A percentile compares a stretch with the other conserved stretches of the same genome.
phyloP scores from a whole-genome alignment of 257 asterid genomes.

The Catharanthus roseus region DNA sequence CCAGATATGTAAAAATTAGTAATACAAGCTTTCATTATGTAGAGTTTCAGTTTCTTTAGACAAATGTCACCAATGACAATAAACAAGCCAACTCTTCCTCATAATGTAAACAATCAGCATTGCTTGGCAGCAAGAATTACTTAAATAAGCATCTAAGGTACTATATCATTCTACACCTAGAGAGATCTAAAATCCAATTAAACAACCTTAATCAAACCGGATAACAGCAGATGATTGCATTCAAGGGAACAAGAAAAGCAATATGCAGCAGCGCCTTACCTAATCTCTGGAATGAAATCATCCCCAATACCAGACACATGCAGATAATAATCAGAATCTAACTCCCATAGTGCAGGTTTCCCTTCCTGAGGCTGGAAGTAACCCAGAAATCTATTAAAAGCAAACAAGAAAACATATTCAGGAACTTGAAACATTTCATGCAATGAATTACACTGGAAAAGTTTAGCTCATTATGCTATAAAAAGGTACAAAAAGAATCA shows the following conservation, averaged over 20 bases:
- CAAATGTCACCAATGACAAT: background rate
- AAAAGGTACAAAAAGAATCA: background rate
- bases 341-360: conserved; percentile 96
- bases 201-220: background rate
- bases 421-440: conserved; percentile 14
- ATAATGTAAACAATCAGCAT: background rate
- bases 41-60: background rate
- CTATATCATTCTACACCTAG: background rate
- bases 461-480: conserved; percentile 3
- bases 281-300: conserved; percentile 61
- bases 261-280: conserved; percentile 32
- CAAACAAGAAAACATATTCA: conserved; percentile 20
- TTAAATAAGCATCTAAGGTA: background rate
- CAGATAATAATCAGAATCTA: conserved; percentile 98
- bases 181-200: background rate
- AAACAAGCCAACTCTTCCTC: background rate
- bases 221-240: background rate
- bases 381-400: conserved; percentile 78
- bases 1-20: background rate
- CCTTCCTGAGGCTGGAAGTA: conserved; percentile 98
- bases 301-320: conserved; percentile 95
- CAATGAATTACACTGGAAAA: background rate
- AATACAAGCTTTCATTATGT: background rate
- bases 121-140: background rate
- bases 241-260: background rate